Evolutionary conservation across 2,329 filamentous ascomycete species (phyloP).

Genomic region (Sporothrix luriei): DNA sequence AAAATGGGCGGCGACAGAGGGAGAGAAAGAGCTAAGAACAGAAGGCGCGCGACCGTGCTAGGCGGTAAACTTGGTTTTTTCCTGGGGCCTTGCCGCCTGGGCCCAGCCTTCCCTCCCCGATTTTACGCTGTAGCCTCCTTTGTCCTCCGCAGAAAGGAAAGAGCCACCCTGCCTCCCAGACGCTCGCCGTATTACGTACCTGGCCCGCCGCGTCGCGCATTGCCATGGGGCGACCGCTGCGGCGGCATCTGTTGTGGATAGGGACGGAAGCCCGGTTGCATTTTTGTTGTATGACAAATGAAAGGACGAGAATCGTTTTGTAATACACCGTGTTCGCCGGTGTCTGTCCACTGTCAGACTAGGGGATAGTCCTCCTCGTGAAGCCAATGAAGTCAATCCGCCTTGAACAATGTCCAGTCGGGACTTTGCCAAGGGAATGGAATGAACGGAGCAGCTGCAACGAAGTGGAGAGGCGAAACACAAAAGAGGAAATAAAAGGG

Average conservation of each 20-base stretch:
- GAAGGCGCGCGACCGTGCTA: neutral
- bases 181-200: conserved; percentile 45
- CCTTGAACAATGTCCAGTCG: neutral
- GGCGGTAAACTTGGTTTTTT: conserved; percentile 7
- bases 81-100: neutral
- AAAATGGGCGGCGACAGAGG: neutral
- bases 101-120: neutral
- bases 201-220: conserved; percentile 53
- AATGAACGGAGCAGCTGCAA: neutral
- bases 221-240: conserved; percentile 50
- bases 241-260: conserved; percentile 56
- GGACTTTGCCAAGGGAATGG: neutral
- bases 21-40: neutral
- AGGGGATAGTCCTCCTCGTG: neutral
- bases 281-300: conserved; percentile 41
- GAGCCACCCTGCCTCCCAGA: conserved; percentile 2
- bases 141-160: neutral
- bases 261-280: conserved; percentile 58
- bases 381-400: neutral
- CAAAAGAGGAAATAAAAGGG: conserved; percentile 9
- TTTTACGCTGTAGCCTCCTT: neutral
- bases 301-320: neutral
- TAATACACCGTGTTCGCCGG: neutral
- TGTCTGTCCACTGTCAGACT: neutral
- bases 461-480: conserved; percentile 28